A percentile compares a stretch with the other conserved stretches of the same genome.
Conservation (phyloP, 169 alveolate species). For the Plasmodium gaboni region DNA sequence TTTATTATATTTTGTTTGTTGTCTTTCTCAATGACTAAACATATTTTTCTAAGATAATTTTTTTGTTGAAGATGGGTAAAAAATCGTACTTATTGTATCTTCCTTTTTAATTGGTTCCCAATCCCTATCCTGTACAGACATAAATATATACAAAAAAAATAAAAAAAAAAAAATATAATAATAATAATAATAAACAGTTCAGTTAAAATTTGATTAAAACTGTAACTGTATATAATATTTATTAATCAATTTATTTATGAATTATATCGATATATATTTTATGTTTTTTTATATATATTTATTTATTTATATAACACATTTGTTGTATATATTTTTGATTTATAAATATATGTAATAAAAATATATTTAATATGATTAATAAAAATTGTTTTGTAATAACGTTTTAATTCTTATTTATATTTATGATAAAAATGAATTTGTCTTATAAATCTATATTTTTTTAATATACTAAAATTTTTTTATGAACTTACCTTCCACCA, state of each 20-base stretch:
- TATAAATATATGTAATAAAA: no score
- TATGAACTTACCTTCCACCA: constrained; percentile 55
- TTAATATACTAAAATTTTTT: neutral
- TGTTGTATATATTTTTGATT: no score
- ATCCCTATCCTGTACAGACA: constrained; percentile 28
- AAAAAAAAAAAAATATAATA: neutral
- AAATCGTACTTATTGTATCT: constrained; percentile 5
- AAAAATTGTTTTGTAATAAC: no score
- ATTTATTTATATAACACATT: no score
- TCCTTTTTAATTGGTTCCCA: constrained; percentile 41
- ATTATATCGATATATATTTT: no score
- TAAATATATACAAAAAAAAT: neutral
- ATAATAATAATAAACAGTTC: neutral
- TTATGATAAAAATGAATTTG: no score
- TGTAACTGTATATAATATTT: no score
- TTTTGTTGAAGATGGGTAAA: constrained; percentile 30
- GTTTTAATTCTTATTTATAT: no score
- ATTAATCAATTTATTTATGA: no score
- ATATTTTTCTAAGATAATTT: constrained; percentile 42
- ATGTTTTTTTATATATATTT: no score
- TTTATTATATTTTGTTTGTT: constrained; percentile 10
- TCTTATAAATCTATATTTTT: neutral
- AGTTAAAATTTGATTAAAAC: neutral
- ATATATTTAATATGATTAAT: no score
- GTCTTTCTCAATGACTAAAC: constrained; percentile 24